Base-by-base conservation (phyloP, 805 yeast species). In the Kuraishia ogatae region DNA sequence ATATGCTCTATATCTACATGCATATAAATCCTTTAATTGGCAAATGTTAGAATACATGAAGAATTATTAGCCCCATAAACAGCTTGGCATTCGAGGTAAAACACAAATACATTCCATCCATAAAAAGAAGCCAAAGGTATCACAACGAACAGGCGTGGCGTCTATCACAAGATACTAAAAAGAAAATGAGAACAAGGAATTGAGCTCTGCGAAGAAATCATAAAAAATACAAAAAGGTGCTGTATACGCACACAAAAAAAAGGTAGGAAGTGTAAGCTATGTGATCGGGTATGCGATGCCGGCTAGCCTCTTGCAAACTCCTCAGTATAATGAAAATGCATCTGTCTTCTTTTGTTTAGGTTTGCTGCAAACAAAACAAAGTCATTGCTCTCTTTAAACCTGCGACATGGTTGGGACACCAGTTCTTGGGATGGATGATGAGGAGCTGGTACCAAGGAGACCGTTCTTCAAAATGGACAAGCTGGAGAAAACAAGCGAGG, bases 351-450 rank as follows among this genome's bases (percentile, higher is more conserved):
- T 35, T 35, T 35, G 43, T 35, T 35, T 15, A 35, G 43, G n/a
- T 35, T 3, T 35, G n/a, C 13, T 28, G n/a, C 21, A 29, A 21
- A 50, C 19, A 39, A 50, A 50, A 50, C 52, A 50, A 50, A 26
- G 26, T 24, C 54, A 47, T 52, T 35, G 43, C 43, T 47, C 19
- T 11, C 24, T 46, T 79, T 82, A 89, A 68, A 88, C 96, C 79
- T 89, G 94, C 59, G 96, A 83, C 80, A 88, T 84, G 67, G 96
- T 82, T 75, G 96, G 96, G 53, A 89, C 87, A 71, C 96, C 96
- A 58, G 89, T 84, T 76, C 86, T 83, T 57, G 89, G 80, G 61
- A 75, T 71, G 57, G 78, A 72, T 57, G 81, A 67, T 58, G 77
- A 59, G 70, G 71, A 58, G 71, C 72, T 68, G 65, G 80, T 74